Base-by-base conservation (phyloP, 768 basidiomycete genomes). In the Mycena floridula region DNA sequence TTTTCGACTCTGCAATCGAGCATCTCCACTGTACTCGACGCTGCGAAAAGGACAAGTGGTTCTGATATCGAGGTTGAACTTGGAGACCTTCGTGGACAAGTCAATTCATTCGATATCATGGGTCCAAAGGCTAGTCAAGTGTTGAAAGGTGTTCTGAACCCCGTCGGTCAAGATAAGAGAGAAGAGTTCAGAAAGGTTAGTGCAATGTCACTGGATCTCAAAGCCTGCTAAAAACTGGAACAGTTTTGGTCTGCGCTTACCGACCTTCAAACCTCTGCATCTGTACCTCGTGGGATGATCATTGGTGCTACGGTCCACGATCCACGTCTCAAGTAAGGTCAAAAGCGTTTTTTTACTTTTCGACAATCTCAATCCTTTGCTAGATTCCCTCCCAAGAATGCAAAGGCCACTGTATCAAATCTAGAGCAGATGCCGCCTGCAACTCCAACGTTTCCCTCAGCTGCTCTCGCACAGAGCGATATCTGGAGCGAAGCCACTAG, bases 51-150 rank as follows among this genome's bases (percentile, higher is more conserved):
- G 28, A 55, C 52, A 43, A 47, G 47, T 21, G 55, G 49, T 25
- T 52, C 55, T 16, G 59, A 61, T 32, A 49, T 65, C 20, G 67
- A 72, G 18, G 61, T 92, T 8, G 81, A 89, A 51, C 70, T 94
- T 13, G 69, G 73, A 6, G 88, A 94, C 58, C 60, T 93, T 39
- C 68, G 84, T 44, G 79, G 78, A 2, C 76, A 81, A 40, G 53
- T 91, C 35, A 88, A 87, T 49, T 72, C 81, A 5, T 95, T 95
- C 53, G 94, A 98, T 59, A 77, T 97, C 25, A 85, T 87, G 70
- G 95, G 95, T 3, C 89, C 89, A 3, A 86, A 81, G 57, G 73
- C 87, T 0, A 88, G 74, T 43, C 84, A 87, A 56, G 77, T 93
- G 9, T 60, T 86, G 41, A 79, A 76, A 53, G 83, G 84, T 21